phyloP scores from a whole-genome alignment of 2,329 filamentous ascomycete genomes.

The Fusarium foetens region DNA sequence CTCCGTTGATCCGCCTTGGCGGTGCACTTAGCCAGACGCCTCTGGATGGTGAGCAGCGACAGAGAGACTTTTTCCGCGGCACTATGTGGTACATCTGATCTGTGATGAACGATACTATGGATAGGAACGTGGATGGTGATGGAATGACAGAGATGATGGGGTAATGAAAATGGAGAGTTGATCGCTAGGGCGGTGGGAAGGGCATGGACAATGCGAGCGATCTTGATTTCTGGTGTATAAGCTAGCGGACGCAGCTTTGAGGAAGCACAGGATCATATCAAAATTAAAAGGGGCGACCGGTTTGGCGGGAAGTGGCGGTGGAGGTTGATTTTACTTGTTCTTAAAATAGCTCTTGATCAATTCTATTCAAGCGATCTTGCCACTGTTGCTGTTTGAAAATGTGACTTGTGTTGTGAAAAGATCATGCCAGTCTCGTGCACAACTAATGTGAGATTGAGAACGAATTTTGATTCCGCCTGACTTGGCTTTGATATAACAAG shows the following conservation, averaged over 20 bases:
- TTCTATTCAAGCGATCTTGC: conserved; percentile 14
- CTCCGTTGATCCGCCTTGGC: conserved; percentile 48
- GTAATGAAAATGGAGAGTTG: background rate
- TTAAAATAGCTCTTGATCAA: conserved; percentile 28
- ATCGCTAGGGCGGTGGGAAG: conserved; percentile 36
- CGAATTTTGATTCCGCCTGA: background rate
- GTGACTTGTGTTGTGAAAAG: background rate
- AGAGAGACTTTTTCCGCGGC: conserved; percentile 50
- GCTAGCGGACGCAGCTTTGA: background rate
- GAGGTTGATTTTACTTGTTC: conserved; percentile 44
- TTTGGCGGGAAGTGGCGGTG: conserved; percentile 51
- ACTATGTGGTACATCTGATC: conserved; percentile 59
- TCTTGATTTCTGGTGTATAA: background rate
- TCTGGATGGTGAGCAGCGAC: conserved; percentile 45
- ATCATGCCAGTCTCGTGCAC: background rate
- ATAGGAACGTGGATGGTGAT: background rate
- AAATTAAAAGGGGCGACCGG: conserved; percentile 49
- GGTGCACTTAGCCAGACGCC: conserved; percentile 37
- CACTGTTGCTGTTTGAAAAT: background rate
- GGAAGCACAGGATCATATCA: conserved; percentile 8
- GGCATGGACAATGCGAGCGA: conserved; percentile 33
- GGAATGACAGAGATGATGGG: background rate
- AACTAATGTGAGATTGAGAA: background rate
- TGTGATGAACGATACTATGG: background rate
- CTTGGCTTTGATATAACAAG: background rate